These are phyloP conservation scores for Hirschfeldia incana DNA, from an alignment of 345 rosid genomes.

Conservation along the genomic window DNA sequence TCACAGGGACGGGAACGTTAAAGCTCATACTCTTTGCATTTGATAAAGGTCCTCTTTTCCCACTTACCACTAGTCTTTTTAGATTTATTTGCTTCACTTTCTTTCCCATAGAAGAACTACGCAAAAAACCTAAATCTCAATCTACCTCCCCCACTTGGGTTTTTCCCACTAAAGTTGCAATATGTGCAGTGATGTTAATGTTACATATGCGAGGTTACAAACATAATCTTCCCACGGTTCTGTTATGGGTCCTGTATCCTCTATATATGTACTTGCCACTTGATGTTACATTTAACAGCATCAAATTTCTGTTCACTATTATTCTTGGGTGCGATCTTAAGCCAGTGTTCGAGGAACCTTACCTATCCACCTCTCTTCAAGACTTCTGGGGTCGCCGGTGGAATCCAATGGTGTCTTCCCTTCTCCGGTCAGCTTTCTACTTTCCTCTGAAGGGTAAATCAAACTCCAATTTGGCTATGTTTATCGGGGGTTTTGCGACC, in stretches of 20 bases:
- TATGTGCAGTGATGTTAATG: background rate
- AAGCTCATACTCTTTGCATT: slow-evolving; percentile 1
- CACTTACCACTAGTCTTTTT: background rate
- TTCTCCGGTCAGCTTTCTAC: background rate
- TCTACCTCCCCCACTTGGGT: background rate
- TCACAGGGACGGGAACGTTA: background rate
- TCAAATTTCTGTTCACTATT: background rate
- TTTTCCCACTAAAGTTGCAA: background rate
- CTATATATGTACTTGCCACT: background rate
- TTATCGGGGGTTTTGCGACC: background rate
- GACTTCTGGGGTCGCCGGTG: slow-evolving; percentile 6
- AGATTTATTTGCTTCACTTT: background rate
- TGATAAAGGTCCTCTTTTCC: background rate
- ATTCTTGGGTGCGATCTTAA: background rate
- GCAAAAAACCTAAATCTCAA: background rate
- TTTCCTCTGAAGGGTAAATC: background rate
- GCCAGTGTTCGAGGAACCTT: background rate
- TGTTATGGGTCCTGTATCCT: background rate
- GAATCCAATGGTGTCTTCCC: background rate
- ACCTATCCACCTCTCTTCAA: background rate
- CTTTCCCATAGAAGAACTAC: background rate
- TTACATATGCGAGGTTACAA: background rate
- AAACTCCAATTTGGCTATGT: background rate
- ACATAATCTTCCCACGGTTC: background rate
- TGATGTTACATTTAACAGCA: background rate